phyloP scores from a whole-genome alignment of 495 filamentous ascomycete genomes.

The Glutinoglossum americanum region DNA sequence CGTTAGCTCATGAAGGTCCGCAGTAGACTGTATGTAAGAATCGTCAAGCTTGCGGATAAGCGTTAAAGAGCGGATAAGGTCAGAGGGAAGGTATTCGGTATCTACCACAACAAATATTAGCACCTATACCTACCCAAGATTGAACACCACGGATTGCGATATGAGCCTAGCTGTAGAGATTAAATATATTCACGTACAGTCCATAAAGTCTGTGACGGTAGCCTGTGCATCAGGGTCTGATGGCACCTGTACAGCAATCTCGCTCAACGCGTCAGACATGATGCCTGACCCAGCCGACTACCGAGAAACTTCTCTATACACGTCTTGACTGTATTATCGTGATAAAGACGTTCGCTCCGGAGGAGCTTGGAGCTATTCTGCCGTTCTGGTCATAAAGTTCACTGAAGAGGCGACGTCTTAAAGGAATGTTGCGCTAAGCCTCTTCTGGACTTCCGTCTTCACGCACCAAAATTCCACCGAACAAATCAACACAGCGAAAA shows the following conservation, averaged over 20 bases:
- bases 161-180: too few relatives aligned
- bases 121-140: too few relatives aligned
- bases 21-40: constrained; percentile 40
- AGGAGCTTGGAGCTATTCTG: neutral
- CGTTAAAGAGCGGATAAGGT: constrained; percentile 74
- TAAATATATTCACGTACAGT: constrained; percentile 29
- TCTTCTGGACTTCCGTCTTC: neutral
- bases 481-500: neutral
- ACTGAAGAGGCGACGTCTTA: neutral
- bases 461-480: neutral
- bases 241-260: constrained; percentile 16
- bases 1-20: constrained; percentile 49
- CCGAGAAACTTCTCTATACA: constrained; percentile 1
- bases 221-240: constrained; percentile 83
- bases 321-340: neutral
- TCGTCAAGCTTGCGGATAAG: constrained; percentile 68
- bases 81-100: constrained; percentile 89
- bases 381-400: neutral
- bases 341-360: neutral
- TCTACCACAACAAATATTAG: constrained; percentile 9
- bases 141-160: too few relatives aligned
- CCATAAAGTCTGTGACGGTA: constrained; percentile 84
- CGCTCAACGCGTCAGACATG: constrained; percentile 12
- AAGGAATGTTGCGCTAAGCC: neutral
- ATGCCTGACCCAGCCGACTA: neutral